Conservation (phyloP, 2,329 filamentous ascomycete genomes). For the Fusarium virguliforme region DNA sequence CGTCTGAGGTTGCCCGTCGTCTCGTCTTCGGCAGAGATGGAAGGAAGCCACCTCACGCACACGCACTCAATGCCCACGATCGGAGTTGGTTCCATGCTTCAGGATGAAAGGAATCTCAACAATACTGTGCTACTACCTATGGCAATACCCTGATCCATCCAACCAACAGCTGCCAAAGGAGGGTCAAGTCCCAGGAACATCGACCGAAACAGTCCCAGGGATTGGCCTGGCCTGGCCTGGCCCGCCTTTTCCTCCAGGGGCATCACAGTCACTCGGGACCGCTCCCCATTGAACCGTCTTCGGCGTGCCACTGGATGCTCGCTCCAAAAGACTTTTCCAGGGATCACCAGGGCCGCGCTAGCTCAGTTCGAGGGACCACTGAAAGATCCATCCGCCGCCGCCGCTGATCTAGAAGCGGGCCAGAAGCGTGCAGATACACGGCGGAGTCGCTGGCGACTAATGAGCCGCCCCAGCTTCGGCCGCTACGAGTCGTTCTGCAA, state of each 20-base stretch:
- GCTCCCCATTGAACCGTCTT: slow-evolving; percentile 21
- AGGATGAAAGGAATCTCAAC: slow-evolving; percentile 27
- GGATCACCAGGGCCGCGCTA: slow-evolving; percentile 41
- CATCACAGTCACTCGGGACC: slow-evolving; percentile 37
- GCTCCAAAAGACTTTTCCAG: slow-evolving; percentile 24
- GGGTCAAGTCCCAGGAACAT: slow-evolving; percentile 45
- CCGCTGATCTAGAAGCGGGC: slow-evolving; percentile 54
- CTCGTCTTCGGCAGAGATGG: background rate
- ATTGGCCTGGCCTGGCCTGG: slow-evolving; percentile 37
- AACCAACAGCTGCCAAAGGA: slow-evolving; percentile 35
- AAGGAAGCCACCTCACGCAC: background rate
- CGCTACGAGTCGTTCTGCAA: slow-evolving; percentile 47
- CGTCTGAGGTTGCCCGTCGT: background rate
- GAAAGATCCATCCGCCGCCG: slow-evolving; percentile 48
- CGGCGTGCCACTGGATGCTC: slow-evolving; percentile 23
- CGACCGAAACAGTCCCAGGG: slow-evolving; percentile 44
- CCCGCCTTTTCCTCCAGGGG: slow-evolving; percentile 37
- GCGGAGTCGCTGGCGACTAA: slow-evolving; percentile 48
- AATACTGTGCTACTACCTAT: background rate
- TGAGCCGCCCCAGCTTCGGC: slow-evolving; percentile 50
- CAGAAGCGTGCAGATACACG: slow-evolving; percentile 51
- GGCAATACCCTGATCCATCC: slow-evolving; percentile 1
- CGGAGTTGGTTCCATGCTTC: background rate
- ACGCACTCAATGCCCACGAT: background rate
- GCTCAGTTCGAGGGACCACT: slow-evolving; percentile 34